Evolutionary conservation across 805 yeast genomes (phyloP), one percentile per base, ranked within the genome.

Genomic region (Ogataea ramenticola): DNA sequence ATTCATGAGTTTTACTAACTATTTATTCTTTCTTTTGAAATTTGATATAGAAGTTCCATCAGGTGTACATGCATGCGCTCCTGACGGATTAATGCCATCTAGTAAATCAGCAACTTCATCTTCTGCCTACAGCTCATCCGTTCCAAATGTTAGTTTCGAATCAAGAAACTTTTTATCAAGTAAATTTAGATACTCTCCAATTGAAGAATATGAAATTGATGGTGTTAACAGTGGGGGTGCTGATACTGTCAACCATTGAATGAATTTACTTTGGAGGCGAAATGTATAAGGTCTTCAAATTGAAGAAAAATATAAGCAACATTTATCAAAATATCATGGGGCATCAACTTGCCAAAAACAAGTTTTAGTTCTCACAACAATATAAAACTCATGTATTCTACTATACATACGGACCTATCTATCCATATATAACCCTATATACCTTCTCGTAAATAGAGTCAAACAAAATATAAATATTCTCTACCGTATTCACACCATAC

Each of bases 151-250:
- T 26, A 43, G 57, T 4, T 65, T 70, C 46, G 65, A 62, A 43
- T 74, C 89, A 27, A 72, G 93, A 50, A 66, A 75, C 42, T 75
- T 81, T 44, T 73, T 91, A 46, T 89, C 98, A 3, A 50, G 65
- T 48, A 77, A 93, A 60, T 89, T 85, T 70, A 80, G 82, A 65
- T 85, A 82, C 60, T 67, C 71, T 36, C 66, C 71, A 0, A 71
- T 86, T 22, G 81, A 77, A 36, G 86, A 77, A 17, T 43, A 53
- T 15, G 99, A 91, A 65, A 79, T 84, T 24, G 96, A 86, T 11
- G 75, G 78, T 50, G 78, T 91, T 53, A 75, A 80, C 53, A 72
- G 76, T 43, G 99, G 98, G 45, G 97, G 96, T 53, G 96, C 96
- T 31, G 79, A 73, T 33, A 56, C 24, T 5, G 31, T 37, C 7